Evolutionary conservation across 352 stramenopile genomes (phyloP).

Genomic region (Phytophthora ohioensis): DNA sequence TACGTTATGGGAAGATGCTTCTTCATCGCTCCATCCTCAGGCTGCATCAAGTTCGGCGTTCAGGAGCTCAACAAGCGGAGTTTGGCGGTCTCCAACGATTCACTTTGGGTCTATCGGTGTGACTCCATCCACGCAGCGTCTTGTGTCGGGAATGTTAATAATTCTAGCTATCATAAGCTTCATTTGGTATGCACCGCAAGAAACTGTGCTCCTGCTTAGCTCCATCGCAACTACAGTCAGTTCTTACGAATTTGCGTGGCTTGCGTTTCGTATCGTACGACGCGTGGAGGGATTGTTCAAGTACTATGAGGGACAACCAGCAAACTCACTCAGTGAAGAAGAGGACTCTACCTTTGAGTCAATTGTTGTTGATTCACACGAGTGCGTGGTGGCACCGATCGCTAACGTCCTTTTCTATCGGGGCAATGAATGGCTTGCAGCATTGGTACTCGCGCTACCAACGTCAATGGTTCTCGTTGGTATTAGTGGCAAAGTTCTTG

Average conservation of each 20-base stretch:
- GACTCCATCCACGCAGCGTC: constrained; percentile 4
- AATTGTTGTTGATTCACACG: not conserved
- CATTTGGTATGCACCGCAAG: constrained; percentile 13
- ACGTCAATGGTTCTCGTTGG: constrained; percentile 13
- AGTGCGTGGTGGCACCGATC: constrained; percentile 3
- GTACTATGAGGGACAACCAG: constrained; percentile 10
- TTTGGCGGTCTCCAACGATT: not conserved
- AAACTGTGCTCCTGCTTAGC: not conserved
- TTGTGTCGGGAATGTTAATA: constrained; percentile 9
- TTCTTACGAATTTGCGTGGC: constrained; percentile 13
- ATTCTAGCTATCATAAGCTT: constrained; percentile 7
- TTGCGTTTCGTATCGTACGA: constrained; percentile 1
- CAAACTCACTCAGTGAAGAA: not conserved
- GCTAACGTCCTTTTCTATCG: constrained; percentile 11
- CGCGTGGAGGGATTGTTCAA: constrained; percentile 2
- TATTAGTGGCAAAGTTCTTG: constrained; percentile 8
- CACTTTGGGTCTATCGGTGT: constrained; percentile 1
- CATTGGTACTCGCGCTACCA: constrained; percentile 8
- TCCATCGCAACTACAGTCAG: constrained; percentile 10
- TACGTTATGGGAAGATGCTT: not conserved
- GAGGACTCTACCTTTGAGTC: not conserved
- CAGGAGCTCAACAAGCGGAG: not conserved
- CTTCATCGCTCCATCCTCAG: not conserved
- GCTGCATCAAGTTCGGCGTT: not conserved
- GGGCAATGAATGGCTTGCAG: constrained; percentile 16